These are phyloP conservation scores for Colletotrichum sojae DNA, from an alignment of 2,329 filamentous ascomycete species.

Conservation along the genomic window DNA sequence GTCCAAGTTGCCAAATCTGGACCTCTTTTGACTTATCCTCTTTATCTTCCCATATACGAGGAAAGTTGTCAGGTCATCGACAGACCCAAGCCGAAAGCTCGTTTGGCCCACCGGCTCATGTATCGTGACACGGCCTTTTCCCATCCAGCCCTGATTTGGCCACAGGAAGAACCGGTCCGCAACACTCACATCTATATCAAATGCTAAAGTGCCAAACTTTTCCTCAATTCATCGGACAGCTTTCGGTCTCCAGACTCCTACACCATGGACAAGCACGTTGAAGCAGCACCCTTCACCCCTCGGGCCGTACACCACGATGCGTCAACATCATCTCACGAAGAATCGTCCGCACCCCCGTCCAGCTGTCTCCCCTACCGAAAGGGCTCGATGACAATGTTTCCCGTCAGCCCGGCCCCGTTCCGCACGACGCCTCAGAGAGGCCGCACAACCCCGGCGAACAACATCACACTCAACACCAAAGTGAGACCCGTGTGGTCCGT, in stretches of 20 bases:
- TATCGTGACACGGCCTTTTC: conserved; percentile 1
- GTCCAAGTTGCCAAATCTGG: conserved; percentile 1
- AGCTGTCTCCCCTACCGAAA: background rate
- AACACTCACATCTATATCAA: conserved; percentile 15
- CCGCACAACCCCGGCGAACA: background rate
- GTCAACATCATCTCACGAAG: background rate
- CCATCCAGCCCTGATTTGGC: background rate
- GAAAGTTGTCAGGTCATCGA: background rate
- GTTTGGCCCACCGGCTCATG: background rate
- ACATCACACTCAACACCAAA: conserved; percentile 13
- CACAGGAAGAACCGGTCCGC: background rate
- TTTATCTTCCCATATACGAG: background rate
- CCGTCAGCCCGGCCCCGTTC: background rate
- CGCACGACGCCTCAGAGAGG: background rate
- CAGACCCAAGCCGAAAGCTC: background rate
- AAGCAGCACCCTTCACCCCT: conserved; percentile 21
- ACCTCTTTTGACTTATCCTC: background rate
- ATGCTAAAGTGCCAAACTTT: background rate
- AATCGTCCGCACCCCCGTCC: background rate
- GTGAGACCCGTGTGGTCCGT: conserved; percentile 41
- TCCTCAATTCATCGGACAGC: background rate
- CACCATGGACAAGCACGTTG: conserved; percentile 21
- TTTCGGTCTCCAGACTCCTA: background rate
- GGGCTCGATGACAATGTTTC: background rate
- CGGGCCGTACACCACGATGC: background rate